phyloP scores from a whole-genome alignment of 1,284 basidiomycete species.

The Sporisorium sorghi region DNA sequence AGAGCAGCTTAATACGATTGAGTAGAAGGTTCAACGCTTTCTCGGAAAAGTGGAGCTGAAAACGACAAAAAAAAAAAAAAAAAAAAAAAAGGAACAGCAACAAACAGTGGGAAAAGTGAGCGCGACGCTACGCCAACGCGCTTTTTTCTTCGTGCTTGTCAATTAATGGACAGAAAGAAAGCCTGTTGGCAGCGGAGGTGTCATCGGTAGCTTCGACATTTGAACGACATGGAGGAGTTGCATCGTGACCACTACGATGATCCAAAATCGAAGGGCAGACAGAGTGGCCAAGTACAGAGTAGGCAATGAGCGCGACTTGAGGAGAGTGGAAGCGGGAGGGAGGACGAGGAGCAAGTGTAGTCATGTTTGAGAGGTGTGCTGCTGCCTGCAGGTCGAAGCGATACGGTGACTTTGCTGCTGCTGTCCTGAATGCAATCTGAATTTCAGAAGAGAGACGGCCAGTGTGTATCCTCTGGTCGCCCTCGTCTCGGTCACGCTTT shows the following conservation, averaged over 20 bases:
- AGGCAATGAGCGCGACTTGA: background rate
- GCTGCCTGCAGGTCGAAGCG: background rate
- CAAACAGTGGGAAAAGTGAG: slow-evolving; percentile 1
- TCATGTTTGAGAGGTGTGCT: slow-evolving; percentile 1
- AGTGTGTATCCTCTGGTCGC: slow-evolving; percentile 1
- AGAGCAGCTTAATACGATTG: no score
- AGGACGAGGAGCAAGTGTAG: background rate
- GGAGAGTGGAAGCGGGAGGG: background rate
- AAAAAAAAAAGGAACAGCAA: background rate
- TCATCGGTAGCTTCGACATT: background rate
- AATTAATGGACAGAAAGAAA: background rate
- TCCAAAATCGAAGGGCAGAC: no score
- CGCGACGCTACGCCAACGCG: slow-evolving; percentile 13
- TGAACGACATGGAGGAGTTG: background rate
- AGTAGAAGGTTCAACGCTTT: slow-evolving; percentile 1
- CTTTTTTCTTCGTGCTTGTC: slow-evolving; percentile 19
- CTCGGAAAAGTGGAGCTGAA: slow-evolving; percentile 6
- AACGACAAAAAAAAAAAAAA: background rate
- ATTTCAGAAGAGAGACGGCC: background rate
- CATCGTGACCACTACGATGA: no score
- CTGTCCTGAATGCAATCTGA: slow-evolving; percentile 8
- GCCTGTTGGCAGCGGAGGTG: background rate
- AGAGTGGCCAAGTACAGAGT: no score
- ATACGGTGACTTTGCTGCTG: background rate
- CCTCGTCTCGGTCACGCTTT: slow-evolving; percentile 13